Evolutionary conservation across 768 basidiomycete species (phyloP).

Genomic region (Rhodosporidiobolus sp.): DNA sequence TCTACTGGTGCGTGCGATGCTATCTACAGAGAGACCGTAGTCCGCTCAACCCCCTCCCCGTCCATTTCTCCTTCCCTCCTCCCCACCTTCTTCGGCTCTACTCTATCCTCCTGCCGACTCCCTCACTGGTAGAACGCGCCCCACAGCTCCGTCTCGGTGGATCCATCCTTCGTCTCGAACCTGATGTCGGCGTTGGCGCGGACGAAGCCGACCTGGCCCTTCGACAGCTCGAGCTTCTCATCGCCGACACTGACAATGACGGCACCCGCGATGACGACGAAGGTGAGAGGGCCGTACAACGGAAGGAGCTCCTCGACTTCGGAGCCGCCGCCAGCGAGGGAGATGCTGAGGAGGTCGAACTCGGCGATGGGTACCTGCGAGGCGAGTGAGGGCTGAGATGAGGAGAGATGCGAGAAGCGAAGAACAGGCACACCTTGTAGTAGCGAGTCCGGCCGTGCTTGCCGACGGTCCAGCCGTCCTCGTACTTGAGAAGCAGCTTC

Average conservation of each 20-base stretch:
- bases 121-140: slow-evolving; percentile 39
- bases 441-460: slow-evolving; percentile 23
- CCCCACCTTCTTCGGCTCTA: neutral
- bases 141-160: slow-evolving; percentile 29
- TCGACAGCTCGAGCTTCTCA: slow-evolving; percentile 13
- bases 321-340: slow-evolving; percentile 4
- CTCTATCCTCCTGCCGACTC: neutral
- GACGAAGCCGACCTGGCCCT: slow-evolving; percentile 37
- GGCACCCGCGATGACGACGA: slow-evolving; percentile 33
- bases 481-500: slow-evolving; percentile 29
- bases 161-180: slow-evolving; percentile 8
- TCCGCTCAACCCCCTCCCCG: too few species aligned
- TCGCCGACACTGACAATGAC: slow-evolving; percentile 22
- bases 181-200: slow-evolving; percentile 14
- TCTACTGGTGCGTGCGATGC: too few species aligned
- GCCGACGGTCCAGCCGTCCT: slow-evolving; percentile 24
- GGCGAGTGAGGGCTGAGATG: neutral
- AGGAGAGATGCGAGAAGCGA: too few species aligned
- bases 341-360: slow-evolving; percentile 32
- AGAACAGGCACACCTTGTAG: too few species aligned
- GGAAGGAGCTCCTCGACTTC: neutral
- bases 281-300: slow-evolving; percentile 35
- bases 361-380: slow-evolving; percentile 38
- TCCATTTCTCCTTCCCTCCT: neutral
- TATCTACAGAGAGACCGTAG: too few species aligned